These are phyloP conservation scores for Pythium oligandrum DNA, from an alignment of 352 stramenopile genomes.

Conservation along the genomic window DNA sequence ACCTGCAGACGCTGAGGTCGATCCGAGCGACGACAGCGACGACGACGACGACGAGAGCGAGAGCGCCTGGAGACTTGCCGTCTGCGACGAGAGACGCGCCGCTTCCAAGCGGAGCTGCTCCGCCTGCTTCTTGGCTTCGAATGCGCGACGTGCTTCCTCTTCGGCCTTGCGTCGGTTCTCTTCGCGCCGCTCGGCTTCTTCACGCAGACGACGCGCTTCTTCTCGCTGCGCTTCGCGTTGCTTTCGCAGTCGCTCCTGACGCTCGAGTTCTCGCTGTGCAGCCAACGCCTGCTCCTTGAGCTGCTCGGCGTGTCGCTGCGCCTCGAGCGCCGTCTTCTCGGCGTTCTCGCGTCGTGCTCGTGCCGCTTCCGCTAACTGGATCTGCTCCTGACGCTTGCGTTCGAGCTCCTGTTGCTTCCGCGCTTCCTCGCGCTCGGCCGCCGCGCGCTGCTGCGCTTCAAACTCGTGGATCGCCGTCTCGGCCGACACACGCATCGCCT, in stretches of 20 bases:
- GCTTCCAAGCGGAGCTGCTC: conserved; percentile 57
- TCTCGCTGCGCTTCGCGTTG: conserved; percentile 41
- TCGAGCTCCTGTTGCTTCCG: conserved; percentile 60
- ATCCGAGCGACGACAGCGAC: conserved; percentile 16
- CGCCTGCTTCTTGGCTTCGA: conserved; percentile 59
- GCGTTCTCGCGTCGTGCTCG: conserved; percentile 46
- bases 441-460: conserved; percentile 54
- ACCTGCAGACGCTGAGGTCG: conserved; percentile 6
- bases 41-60: conserved; percentile 1
- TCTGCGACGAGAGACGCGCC: conserved; percentile 31
- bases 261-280: conserved; percentile 53
- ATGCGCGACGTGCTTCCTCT: conserved; percentile 49
- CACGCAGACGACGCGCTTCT: conserved; percentile 42
- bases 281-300: conserved; percentile 46
- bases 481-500: conserved; percentile 55
- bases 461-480: conserved; percentile 58
- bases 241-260: conserved; percentile 43
- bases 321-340: conserved; percentile 49
- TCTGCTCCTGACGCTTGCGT: conserved; percentile 50
- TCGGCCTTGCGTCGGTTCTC: conserved; percentile 55
- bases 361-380: conserved; percentile 48
- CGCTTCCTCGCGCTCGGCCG: conserved; percentile 52
- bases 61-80: conserved; percentile 5
- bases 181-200: conserved; percentile 56
- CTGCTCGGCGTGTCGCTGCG: conserved; percentile 45